Base-by-base conservation (phyloP, 768 basidiomycete genomes). In the Gyrodon lividus region DNA sequence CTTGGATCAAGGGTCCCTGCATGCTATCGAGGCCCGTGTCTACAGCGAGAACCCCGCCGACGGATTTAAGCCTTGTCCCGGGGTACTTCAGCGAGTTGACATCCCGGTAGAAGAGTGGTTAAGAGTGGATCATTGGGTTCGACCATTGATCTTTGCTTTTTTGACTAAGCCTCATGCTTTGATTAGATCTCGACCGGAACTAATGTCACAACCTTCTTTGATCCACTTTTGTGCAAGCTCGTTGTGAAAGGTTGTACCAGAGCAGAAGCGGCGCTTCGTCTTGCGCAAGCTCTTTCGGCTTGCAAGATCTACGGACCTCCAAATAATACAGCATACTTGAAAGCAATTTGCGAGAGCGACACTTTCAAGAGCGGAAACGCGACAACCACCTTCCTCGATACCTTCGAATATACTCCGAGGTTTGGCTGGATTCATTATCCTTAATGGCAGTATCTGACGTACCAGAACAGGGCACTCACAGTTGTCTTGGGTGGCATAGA, bases 21-120 rank as follows among this genome's bases (percentile, higher is more conserved):
- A 78, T 55, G 78, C 79, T 1, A 77, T 85, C 42, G 83, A 85
- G 60, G 78, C 72, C 2, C 77, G 84, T 5, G 64, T 84, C 3
- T 86, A 86, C 55, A 76, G 82, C 30, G 86, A 87, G 63, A 81
- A 84, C 51, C 82, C 85, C 0, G 72, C 75, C 0, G 74, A 77
- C 14, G 68, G 71, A 23, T 87, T 86, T 62, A 66, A 70, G 43
- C 86, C 85, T 6, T 75, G 77, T 34, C 78, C 85, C 14, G 86
- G 86, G 0, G 65, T 85, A 0, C 70, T 87, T n/a, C 84, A 86
- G 52, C 50, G 72, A 33, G 84, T 87, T 3, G 58, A 70, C 1
- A 65, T 80, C 7, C 66, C 69, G 0, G 35, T 60, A 9, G 60
- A 72, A 34, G 71, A 73, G 1, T 86, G 83, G 83, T 63, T 86